A percentile compares a stretch with the other conserved stretches of the same genome.
Evolutionary conservation across 305 asterid genomes (phyloP).

Genomic region (Fraxinus albicans): DNA sequence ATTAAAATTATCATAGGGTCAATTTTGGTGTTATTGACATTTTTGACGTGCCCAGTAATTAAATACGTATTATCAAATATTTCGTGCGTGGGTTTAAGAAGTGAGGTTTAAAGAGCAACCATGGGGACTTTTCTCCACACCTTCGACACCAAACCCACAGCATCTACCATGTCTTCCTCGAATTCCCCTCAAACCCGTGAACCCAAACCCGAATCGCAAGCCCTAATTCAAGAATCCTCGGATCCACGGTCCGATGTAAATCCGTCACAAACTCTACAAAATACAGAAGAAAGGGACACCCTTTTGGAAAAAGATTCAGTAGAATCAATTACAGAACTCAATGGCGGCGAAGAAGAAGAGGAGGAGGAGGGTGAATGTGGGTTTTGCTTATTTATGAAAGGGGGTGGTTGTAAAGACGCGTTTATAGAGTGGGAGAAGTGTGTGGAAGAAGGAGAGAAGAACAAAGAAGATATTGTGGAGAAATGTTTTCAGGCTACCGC

Average conservation of each 20-base stretch:
- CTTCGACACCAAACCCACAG: constrained; percentile 23
- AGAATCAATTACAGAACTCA: background rate
- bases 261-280: constrained; percentile 14
- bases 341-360: constrained; percentile 24
- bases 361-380: constrained; percentile 81
- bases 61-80: too few relatives aligned
- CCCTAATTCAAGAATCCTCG: constrained; percentile 8
- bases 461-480: constrained; percentile 56
- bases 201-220: constrained; percentile 8
- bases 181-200: constrained; percentile 11
- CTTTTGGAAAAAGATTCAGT: constrained; percentile 6
- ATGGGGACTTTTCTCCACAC: constrained; percentile 29
- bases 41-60: too few relatives aligned
- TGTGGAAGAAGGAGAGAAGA: constrained; percentile 65
- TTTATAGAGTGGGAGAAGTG: constrained; percentile 83
- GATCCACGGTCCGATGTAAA: background rate
- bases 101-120: constrained; percentile 34
- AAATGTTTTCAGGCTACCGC: constrained; percentile 64
- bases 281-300: constrained; percentile 5
- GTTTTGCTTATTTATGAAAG: constrained; percentile 82
- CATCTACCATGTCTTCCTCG: constrained; percentile 36
- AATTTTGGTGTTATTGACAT: too few relatives aligned
- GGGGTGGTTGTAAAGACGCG: constrained; percentile 66
- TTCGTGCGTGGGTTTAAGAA: constrained; percentile 29
- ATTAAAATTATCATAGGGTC: background rate